Base-by-base conservation (phyloP, 176 grass and related monocot species). In the Avena sativa region DNA sequence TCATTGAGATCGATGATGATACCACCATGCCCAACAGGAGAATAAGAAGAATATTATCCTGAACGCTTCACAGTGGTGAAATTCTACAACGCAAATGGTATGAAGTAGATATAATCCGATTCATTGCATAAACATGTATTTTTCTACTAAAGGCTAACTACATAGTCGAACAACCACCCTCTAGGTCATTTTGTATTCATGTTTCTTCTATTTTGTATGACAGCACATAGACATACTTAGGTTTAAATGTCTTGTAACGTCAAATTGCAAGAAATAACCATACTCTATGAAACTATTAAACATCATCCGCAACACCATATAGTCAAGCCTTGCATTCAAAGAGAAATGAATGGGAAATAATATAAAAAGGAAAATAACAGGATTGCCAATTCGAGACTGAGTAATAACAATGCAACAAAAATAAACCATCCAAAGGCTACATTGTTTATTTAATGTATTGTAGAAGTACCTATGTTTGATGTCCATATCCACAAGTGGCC, bases 1-100 rank as follows among this genome's bases (percentile, higher is more conserved):
- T 38, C 1, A 78, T 94, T 56, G 59, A 86, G 47, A 86, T 86
- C 25, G 62, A 52, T 77, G 91, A 88, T 25, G 52, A 71, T 64
- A 32, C 32, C 49, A 71, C 3, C 64, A 63, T 78, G 21, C 1
- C 44, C 38, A 12, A 71, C 53, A 32, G 30, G 63, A 83, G 43
- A 30, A 79, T 71, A 83, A 59, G 55, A 71, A 86, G 79, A 86
- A 78, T 44, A 78, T 8, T 83, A 44, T 6, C 52, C 11, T 90
- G 46, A 86, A 47, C 15, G 43, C 52, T 28, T 78, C 32, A 83
- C 69, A 12, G 5, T 49, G 68, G 57, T 30, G 49, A 50, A 50
- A 50, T 12, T 3, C 11, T 57, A 30, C 40, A 60, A 40, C 78
- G 25, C 6, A 78, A 84, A 84, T 49, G 79, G 89, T 90, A 79